phyloP scores from a whole-genome alignment of 2,329 filamentous ascomycete species.

The Colletotrichum godetiae region DNA sequence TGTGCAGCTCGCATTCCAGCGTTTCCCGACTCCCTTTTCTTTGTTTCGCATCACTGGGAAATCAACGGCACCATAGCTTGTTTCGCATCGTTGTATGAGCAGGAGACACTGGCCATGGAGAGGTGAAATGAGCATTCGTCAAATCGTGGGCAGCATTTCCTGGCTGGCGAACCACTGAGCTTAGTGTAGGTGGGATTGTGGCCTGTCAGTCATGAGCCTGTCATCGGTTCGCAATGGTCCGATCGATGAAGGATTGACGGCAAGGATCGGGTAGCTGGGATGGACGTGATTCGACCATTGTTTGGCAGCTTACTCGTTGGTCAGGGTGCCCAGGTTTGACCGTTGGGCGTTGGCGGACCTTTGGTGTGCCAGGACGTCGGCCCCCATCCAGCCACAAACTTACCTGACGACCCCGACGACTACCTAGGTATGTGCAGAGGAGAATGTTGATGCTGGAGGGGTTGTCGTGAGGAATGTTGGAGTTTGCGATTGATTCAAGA shows the following conservation, averaged over 20 bases:
- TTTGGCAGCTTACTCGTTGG: constrained; percentile 17
- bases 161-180: not conserved
- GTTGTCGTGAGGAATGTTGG: not conserved
- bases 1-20: not conserved
- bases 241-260: constrained; percentile 28
- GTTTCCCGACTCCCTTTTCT: not conserved
- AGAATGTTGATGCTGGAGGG: not conserved
- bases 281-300: constrained; percentile 26
- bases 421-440: not conserved
- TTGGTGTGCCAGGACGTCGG: constrained; percentile 10
- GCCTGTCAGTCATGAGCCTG: constrained; percentile 3
- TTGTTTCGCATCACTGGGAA: not conserved
- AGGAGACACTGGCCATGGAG: not conserved
- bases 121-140: not conserved
- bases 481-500: not conserved
- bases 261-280: constrained; percentile 25
- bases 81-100: not conserved
- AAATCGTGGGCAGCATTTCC: not conserved
- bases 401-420: too few species aligned
- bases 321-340: constrained; percentile 23
- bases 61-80: not conserved
- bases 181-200: not conserved
- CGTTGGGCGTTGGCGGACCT: constrained; percentile 11
- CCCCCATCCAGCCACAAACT: constrained; percentile 11
- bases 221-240: constrained; percentile 21